These are phyloP conservation scores for Lactuca saligna DNA, from an alignment of 129 eudicot genomes.

Conservation along the genomic window DNA sequence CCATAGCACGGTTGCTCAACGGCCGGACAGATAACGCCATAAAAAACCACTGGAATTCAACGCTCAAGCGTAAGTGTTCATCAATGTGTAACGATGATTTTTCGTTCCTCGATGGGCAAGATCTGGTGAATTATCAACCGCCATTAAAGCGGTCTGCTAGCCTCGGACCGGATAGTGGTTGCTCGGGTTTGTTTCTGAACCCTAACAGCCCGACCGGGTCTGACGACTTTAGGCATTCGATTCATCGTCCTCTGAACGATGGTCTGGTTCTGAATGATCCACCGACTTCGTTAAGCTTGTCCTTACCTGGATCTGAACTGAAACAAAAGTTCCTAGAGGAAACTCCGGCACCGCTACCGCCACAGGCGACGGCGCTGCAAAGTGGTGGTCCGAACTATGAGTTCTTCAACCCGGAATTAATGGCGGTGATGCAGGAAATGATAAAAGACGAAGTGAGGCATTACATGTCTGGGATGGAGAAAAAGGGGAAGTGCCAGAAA, in stretches of 20 bases:
- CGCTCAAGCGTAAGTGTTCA: conserved; percentile 59
- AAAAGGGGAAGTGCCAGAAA: conserved; percentile 43
- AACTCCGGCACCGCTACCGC: neutral
- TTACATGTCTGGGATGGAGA: conserved; percentile 50
- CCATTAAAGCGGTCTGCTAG: conserved; percentile 69
- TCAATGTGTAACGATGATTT: conserved; percentile 59
- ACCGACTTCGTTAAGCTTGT: conserved; percentile 43
- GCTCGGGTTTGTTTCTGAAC: conserved; percentile 29
- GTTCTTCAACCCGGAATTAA: conserved; percentile 56
- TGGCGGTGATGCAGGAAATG: conserved; percentile 83
- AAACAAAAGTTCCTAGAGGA: neutral
- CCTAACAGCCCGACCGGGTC: conserved; percentile 61
- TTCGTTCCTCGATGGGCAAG: conserved; percentile 35
- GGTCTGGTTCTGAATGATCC: conserved; percentile 37
- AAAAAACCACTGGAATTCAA: conserved; percentile 83
- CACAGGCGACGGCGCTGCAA: conserved; percentile 7
- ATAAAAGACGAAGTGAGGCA: conserved; percentile 66
- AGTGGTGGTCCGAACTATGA: conserved; percentile 28
- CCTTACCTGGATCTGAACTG: conserved; percentile 38
- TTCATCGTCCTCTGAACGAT: conserved; percentile 28
- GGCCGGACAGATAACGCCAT: conserved; percentile 88
- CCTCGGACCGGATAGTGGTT: conserved; percentile 44
- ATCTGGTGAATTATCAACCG: conserved; percentile 29
- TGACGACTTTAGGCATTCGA: conserved; percentile 54
- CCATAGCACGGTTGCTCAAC: conserved; percentile 63